Evolutionary conservation across 148 eudicot species (phyloP).

Genomic region (Pouteria glomerata): DNA sequence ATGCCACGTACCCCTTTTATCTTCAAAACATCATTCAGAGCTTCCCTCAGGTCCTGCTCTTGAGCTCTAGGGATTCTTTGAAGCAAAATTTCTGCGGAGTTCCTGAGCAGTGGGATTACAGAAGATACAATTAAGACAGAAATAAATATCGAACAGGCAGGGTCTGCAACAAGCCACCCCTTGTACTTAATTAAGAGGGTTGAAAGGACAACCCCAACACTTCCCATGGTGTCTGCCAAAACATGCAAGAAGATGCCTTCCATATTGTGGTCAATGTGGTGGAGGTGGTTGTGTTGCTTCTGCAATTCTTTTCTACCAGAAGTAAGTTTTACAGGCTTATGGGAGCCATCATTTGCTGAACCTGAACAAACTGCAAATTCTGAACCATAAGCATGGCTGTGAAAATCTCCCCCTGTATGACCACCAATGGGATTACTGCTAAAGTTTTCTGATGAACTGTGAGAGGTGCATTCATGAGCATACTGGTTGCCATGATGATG

Average conservation of each 20-base stretch:
- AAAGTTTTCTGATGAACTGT: neutral
- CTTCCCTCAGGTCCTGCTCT: conserved; percentile 60
- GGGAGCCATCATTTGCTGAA: conserved; percentile 3
- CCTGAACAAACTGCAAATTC: conserved; percentile 13
- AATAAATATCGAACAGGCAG: conserved; percentile 91
- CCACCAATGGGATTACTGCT: neutral
- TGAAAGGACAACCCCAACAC: conserved; percentile 93
- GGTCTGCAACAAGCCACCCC: conserved; percentile 97
- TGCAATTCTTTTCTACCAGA: conserved; percentile 12
- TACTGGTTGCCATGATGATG: conserved; percentile 18
- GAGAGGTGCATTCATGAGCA: conserved; percentile 13
- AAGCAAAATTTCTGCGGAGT: conserved; percentile 84
- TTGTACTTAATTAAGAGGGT: conserved; percentile 82
- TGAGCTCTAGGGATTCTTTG: conserved; percentile 85
- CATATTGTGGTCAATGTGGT: conserved; percentile 94
- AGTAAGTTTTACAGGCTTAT: neutral
- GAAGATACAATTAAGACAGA: conserved; percentile 80
- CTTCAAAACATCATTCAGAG: conserved; percentile 52
- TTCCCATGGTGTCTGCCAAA: conserved; percentile 93
- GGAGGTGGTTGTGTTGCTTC: conserved; percentile 30
- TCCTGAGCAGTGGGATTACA: conserved; percentile 79
- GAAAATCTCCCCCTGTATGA: conserved; percentile 9
- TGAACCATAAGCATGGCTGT: conserved; percentile 25
- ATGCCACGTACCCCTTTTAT: conserved; percentile 69
- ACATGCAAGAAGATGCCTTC: conserved; percentile 98